phyloP scores from a whole-genome alignment of 2,329 filamentous ascomycete species.

The Fusarium denticulatum region DNA sequence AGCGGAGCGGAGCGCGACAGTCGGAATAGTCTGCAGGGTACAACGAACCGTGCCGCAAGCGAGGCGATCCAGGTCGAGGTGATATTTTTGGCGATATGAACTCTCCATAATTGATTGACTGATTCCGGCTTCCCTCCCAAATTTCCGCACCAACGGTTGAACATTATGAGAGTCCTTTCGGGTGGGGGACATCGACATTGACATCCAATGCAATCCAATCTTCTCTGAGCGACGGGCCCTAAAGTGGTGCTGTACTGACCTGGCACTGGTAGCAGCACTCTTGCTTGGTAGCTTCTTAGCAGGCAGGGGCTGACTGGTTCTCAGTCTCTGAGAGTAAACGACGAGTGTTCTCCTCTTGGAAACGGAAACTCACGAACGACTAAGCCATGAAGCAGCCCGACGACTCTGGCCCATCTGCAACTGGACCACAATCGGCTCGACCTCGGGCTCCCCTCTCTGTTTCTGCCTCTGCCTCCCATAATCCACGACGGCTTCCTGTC shows the following conservation, averaged over 20 bases:
- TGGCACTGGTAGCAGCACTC: not conserved
- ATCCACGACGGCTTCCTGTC: slow-evolving; percentile 56
- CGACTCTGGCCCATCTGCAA: slow-evolving; percentile 7
- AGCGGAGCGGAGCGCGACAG: not conserved
- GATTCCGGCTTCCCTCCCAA: not conserved
- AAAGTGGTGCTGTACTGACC: not conserved
- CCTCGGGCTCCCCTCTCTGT: slow-evolving; percentile 32
- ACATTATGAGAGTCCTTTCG: not conserved
- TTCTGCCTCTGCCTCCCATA: slow-evolving; percentile 17
- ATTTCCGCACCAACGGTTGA: slow-evolving; percentile 6
- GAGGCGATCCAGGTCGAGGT: slow-evolving; percentile 1
- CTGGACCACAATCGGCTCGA: slow-evolving; percentile 7
- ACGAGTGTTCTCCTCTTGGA: slow-evolving; percentile 28
- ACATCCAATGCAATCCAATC: not conserved
- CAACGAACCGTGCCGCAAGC: slow-evolving; percentile 21
- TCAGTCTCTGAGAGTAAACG: slow-evolving; percentile 20
- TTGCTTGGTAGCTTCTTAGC: slow-evolving; percentile 1
- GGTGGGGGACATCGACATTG: slow-evolving; percentile 12
- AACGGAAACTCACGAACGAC: slow-evolving; percentile 14
- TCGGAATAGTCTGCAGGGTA: slow-evolving; percentile 9
- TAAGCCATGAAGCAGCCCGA: slow-evolving; percentile 32
- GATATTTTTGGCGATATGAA: slow-evolving; percentile 4
- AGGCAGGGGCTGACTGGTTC: slow-evolving; percentile 28
- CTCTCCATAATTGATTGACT: slow-evolving; percentile 16
- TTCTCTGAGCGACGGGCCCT: slow-evolving; percentile 12